These are phyloP conservation scores for Stagonosporopsis tanaceti DNA, from an alignment of 2,329 filamentous ascomycete species.

Conservation along the genomic window DNA sequence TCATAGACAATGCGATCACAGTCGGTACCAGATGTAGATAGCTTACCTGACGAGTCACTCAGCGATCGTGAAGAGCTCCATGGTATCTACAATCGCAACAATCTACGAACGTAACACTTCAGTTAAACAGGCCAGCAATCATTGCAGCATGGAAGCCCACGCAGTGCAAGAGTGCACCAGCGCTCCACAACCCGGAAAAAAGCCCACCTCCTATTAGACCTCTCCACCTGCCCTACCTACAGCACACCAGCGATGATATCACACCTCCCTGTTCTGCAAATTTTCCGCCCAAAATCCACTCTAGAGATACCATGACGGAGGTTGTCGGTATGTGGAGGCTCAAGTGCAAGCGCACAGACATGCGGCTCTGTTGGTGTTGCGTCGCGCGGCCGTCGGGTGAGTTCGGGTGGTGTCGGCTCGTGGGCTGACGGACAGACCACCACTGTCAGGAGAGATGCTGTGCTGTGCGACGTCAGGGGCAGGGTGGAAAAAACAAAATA, in stretches of 20 bases:
- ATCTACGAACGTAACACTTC: too few species aligned
- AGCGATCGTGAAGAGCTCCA: too few species aligned
- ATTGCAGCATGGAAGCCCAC: not conserved
- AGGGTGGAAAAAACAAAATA: not conserved
- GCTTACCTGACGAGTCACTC: too few species aligned
- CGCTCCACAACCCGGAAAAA: not conserved
- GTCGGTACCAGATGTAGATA: too few species aligned
- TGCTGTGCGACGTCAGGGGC: slow-evolving; percentile 4
- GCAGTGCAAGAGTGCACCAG: not conserved
- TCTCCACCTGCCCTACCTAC: too few species aligned
- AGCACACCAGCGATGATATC: not conserved
- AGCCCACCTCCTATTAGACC: too few species aligned
- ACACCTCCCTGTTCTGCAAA: not conserved
- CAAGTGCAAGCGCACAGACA: slow-evolving; percentile 12
- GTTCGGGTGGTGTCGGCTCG: slow-evolving; percentile 17
- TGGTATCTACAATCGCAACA: too few species aligned
- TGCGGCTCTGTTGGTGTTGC: slow-evolving; percentile 18
- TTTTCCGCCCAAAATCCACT: slow-evolving; percentile 5
- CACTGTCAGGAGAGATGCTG: slow-evolving; percentile 6
- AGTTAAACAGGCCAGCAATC: too few species aligned
- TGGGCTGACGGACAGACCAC: slow-evolving; percentile 13
- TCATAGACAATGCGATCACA: too few species aligned
- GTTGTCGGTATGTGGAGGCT: slow-evolving; percentile 14
- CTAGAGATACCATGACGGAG: slow-evolving; percentile 3
- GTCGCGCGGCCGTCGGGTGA: slow-evolving; percentile 20